A percentile compares a stretch with the other conserved stretches of the same genome.
These are phyloP conservation scores for Didymella lethalis DNA, from an alignment of 2,329 filamentous ascomycete genomes.

Conservation along the genomic window DNA sequence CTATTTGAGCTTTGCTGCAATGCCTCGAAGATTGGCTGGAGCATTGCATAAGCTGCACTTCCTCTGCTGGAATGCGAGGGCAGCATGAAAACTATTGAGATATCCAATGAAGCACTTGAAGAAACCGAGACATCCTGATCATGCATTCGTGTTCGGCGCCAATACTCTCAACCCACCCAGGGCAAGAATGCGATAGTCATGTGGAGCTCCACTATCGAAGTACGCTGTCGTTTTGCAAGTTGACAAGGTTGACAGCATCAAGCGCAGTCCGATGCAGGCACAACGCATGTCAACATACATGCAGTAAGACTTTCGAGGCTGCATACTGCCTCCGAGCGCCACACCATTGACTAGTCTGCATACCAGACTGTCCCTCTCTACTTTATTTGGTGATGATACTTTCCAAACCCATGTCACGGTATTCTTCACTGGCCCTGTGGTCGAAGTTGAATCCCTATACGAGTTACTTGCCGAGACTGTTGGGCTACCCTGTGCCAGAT, in stretches of 20 bases:
- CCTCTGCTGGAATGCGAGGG: conserved; percentile 33
- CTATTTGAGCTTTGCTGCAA: conserved; percentile 15
- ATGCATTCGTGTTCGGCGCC: neutral
- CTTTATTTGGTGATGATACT: no score
- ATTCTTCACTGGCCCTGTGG: no score
- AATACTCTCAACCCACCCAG: neutral
- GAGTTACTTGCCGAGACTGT: no score
- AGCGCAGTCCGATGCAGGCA: neutral
- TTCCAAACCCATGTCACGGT: no score
- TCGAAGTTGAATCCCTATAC: no score
- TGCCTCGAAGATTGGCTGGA: conserved; percentile 26
- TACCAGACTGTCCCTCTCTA: no score
- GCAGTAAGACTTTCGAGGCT: neutral
- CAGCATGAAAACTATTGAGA: conserved; percentile 23
- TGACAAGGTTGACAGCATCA: neutral
- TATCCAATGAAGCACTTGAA: conserved; percentile 27
- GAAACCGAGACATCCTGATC: neutral
- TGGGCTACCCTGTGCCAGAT: no score
- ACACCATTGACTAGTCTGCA: no score
- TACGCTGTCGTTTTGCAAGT: neutral
- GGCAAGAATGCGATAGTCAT: no score
- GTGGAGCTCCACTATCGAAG: no score
- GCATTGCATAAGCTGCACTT: conserved; percentile 25
- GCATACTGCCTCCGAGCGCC: no score
- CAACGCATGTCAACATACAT: neutral